phyloP scores from a whole-genome alignment of 805 yeast species.

The Nakazawaea ernobii region DNA sequence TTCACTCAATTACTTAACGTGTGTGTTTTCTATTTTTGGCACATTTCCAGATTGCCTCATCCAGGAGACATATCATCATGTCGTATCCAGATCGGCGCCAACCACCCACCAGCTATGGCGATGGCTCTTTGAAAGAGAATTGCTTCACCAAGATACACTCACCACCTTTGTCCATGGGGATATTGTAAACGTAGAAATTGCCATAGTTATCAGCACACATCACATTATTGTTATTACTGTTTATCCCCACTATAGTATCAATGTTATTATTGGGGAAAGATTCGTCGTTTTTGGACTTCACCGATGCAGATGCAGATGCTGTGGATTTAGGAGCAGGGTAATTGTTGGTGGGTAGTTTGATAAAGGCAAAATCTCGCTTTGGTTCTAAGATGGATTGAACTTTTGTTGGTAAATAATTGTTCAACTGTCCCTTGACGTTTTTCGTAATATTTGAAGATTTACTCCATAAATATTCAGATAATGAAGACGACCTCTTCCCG shows the following conservation, averaged over 20 bases:
- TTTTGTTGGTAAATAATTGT: constrained; percentile 60
- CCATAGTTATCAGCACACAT: constrained; percentile 82
- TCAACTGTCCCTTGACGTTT: constrained; percentile 13
- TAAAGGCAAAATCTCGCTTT: constrained; percentile 83
- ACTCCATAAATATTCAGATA: constrained; percentile 20
- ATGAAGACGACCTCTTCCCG: constrained; percentile 2
- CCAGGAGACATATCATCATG: too few species aligned
- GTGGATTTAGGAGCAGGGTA: neutral
- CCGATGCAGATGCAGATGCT: constrained; percentile 22
- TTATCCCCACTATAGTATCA: constrained; percentile 23
- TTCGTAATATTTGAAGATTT: constrained; percentile 11
- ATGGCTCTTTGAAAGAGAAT: constrained; percentile 36
- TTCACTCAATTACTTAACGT: too few species aligned
- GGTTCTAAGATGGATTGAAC: constrained; percentile 84
- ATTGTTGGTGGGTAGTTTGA: constrained; percentile 56
- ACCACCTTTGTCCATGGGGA: constrained; percentile 74
- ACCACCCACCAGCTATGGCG: neutral
- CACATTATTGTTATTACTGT: constrained; percentile 32
- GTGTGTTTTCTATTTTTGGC: too few species aligned
- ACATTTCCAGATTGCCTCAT: too few species aligned
- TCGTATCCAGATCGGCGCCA: too few species aligned
- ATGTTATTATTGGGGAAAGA: constrained; percentile 17
- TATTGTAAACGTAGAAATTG: constrained; percentile 68
- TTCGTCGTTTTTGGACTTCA: constrained; percentile 11
- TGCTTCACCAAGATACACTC: constrained; percentile 79